Evolutionary conservation across 768 basidiomycete genomes (phyloP).

Genomic region (Boletales sp.): DNA sequence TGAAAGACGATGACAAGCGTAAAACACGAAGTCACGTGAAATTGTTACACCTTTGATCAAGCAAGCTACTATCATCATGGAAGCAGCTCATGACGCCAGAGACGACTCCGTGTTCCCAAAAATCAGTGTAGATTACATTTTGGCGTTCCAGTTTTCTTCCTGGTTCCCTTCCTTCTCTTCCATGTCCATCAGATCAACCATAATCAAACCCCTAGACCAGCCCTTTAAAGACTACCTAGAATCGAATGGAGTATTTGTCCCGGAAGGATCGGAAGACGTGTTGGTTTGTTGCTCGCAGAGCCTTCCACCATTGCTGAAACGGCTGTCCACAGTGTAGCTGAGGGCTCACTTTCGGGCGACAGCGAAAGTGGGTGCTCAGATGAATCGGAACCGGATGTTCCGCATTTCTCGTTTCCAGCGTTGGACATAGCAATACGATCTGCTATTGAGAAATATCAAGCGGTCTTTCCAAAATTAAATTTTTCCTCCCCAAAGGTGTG

Average conservation of each 20-base stretch:
- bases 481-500: slow-evolving; percentile 89
- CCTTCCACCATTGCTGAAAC: neutral
- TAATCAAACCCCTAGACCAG: slow-evolving; percentile 63
- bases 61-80: neutral
- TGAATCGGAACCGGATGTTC: slow-evolving; percentile 32
- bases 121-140: slow-evolving; percentile 48
- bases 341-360: slow-evolving; percentile 60
- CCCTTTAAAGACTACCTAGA: slow-evolving; percentile 72
- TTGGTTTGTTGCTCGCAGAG: slow-evolving; percentile 35
- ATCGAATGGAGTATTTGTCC: slow-evolving; percentile 81
- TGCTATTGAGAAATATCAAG: slow-evolving; percentile 65
- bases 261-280: slow-evolving; percentile 77
- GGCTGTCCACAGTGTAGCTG: slow-evolving; percentile 38
- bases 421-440: slow-evolving; percentile 71
- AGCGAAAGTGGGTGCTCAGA: slow-evolving; percentile 38
- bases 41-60: neutral
- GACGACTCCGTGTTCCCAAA: slow-evolving; percentile 42
- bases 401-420: slow-evolving; percentile 70
- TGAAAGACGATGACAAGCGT: neutral
- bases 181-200: slow-evolving; percentile 65
- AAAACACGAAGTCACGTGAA: slow-evolving; percentile 10
- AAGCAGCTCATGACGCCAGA: neutral
- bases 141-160: slow-evolving; percentile 76
- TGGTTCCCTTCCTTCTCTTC: slow-evolving; percentile 76
- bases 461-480: slow-evolving; percentile 94